These are phyloP conservation scores for Bremia lactucae DNA, from an alignment of 352 stramenopile genomes.

Conservation along the genomic window DNA sequence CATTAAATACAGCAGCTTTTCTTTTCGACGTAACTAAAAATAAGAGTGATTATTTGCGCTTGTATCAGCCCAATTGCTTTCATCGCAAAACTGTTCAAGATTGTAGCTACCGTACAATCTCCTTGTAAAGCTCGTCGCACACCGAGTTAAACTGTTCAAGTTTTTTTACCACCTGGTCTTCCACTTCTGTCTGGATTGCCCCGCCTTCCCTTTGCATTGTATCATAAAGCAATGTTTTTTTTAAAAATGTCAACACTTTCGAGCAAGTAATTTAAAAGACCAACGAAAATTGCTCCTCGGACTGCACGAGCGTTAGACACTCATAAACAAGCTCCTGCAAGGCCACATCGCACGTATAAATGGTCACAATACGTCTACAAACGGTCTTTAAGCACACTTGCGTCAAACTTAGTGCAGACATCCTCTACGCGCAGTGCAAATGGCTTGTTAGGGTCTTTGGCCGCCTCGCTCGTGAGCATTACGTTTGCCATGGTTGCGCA, in stretches of 20 bases:
- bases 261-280: too few relatives aligned
- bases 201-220: slow-evolving; percentile 34
- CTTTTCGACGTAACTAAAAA: slow-evolving; percentile 63
- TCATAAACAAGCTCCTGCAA: slow-evolving; percentile 60
- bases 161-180: slow-evolving; percentile 78
- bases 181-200: slow-evolving; percentile 25
- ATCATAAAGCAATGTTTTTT: too few relatives aligned
- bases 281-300: slow-evolving; percentile 60
- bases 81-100: neutral
- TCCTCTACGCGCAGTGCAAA: slow-evolving; percentile 80
- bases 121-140: slow-evolving; percentile 82
- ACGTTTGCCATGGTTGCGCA: slow-evolving; percentile 63
- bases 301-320: slow-evolving; percentile 66
- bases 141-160: slow-evolving; percentile 84
- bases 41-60: neutral
- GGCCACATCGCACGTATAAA: slow-evolving; percentile 8
- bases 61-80: slow-evolving; percentile 4
- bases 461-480: slow-evolving; percentile 82
- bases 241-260: too few relatives aligned
- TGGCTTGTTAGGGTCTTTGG: slow-evolving; percentile 83
- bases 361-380: neutral
- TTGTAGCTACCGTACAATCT: slow-evolving; percentile 44
- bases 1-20: slow-evolving; percentile 76
- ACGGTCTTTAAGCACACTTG: slow-evolving; percentile 12
- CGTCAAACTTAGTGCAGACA: slow-evolving; percentile 77